Conservation (phyloP, 352 stramenopile genomes). For the Phytophthora idaei region DNA sequence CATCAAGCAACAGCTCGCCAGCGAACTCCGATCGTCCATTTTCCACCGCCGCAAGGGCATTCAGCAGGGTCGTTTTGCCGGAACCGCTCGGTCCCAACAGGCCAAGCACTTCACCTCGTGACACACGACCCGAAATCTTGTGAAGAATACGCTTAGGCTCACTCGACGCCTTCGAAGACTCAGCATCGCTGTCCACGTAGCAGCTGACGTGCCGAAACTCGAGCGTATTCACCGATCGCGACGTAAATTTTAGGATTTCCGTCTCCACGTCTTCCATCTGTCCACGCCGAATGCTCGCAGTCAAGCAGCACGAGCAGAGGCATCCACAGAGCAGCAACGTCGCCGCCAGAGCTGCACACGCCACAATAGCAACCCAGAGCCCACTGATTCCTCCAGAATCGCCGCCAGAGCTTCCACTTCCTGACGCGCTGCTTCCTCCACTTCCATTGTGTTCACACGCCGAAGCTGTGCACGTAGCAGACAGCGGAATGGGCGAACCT, state of each 20-base stretch:
- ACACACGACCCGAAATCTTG: constrained; percentile 58
- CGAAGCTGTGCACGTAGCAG: constrained; percentile 65
- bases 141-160: constrained; percentile 58
- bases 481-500: constrained; percentile 68
- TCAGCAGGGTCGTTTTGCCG: constrained; percentile 86
- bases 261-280: constrained; percentile 38
- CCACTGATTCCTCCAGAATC: constrained; percentile 14
- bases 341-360: constrained; percentile 18
- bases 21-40: constrained; percentile 60
- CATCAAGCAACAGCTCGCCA: constrained; percentile 71
- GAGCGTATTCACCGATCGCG: constrained; percentile 46
- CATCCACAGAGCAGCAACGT: constrained; percentile 27
- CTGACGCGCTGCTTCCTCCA: constrained; percentile 31
- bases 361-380: constrained; percentile 27
- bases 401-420: constrained; percentile 34
- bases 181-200: constrained; percentile 27
- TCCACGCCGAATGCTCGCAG: constrained; percentile 9
- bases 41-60: constrained; percentile 73
- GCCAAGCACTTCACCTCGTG: constrained; percentile 67
- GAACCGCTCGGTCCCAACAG: constrained; percentile 80
- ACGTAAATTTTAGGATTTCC: constrained; percentile 54
- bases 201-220: constrained; percentile 69
- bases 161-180: constrained; percentile 1
- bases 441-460: constrained; percentile 54
- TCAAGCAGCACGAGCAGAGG: constrained; percentile 25